Base-by-base conservation (phyloP, 139 green algal species). In the Raphidocelis subcapitata region DNA sequence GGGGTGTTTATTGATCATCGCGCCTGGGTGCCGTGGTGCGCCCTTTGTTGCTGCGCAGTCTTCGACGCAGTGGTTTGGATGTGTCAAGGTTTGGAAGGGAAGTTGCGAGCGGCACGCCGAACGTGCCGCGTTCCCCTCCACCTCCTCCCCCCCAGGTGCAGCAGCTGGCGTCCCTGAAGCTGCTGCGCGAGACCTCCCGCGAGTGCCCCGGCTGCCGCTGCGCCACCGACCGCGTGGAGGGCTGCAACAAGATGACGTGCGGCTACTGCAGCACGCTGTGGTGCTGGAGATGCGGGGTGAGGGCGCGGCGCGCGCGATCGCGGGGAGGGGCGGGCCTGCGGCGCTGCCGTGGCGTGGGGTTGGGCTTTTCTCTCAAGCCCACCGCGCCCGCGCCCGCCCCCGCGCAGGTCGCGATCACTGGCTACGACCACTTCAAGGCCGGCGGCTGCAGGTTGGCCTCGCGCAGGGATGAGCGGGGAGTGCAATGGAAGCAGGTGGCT, bases 181-280 rank as follows among this genome's bases (percentile, higher is more conserved):
- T 44, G 52, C 33, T 70, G 14, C n/a, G 29, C 26, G 37, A 26
- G 21, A 46, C 12, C 5, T 80, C 66, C 59, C 87, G 88, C 79
- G 76, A 72, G 46, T 96, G 91, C 74, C 90, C 90, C 8, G 31
- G 36, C 18, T 96, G 90, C 76, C 55, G 73, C 63, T 89, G 86
- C 78, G 89, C 79, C 18, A 91, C 89, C 18, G 66, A 88, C 52
- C 90, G 88, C 67, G 81, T 65, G 29, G 86, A 84, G 67, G 90
- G 89, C 54, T 97, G 93, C 87, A 97, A 97, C 82, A 97, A 97
- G 79, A 93, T 97, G 81, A 84, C 72, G 1, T 97, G 92, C 82
- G 32, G 51, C 55, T 81, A 83, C 71, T 97, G 92, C 80, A 51
- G 68, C 4, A 47, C 65, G 18, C 62, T 44, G 28, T 87, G 78